Base-by-base conservation (phyloP, 106 monocot species). In the Dendrobium officinale region DNA sequence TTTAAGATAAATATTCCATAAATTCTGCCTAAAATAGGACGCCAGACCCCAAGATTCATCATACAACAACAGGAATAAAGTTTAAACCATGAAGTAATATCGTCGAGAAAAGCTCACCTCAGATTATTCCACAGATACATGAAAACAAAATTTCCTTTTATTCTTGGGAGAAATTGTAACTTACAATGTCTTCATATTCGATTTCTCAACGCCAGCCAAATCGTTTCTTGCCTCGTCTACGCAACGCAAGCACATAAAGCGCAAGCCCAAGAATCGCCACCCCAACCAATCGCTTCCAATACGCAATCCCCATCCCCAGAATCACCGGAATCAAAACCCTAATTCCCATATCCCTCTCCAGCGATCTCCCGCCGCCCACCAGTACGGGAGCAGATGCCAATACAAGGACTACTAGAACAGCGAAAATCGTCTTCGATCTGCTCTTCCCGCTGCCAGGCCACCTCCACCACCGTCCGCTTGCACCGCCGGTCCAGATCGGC, bases 311-410 rank as follows among this genome's bases (percentile, higher is more conserved):
- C 16, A 74, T 42, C 43, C 43, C 74, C n/a, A 43, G 43, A 20
- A 74, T 43, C 42, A n/a, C 74, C 41, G 74, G 74, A 74, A 74
- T 6, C 5, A 74, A 42, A 20, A 74, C 74, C 74, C 74, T 74
- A 42, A 43, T 18, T 13, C 18, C 43, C 43, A 19, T n/a, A 42
- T 42, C 41, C 20, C 41, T 19, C 74, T 18, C 43, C 43, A n/a
- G 18, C 43, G 74, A 43, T 20, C 19, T 74, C 41, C 74, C 42
- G 51, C 37, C 37, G 20, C 42, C 74, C 16, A n/a, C 20, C 74
- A 15, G 43, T 20, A 6, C 18, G 29, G n/a, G 6, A 7, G 42
- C 6, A 17, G 43, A 74, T n/a, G 74, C 43, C 5, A 74, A 18
- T 4, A 43, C 20, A 74, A 74, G 74, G 19, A 13, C 0, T 1